These are phyloP conservation scores for Ophiostoma himal-ulmi DNA, from an alignment of 2,329 filamentous ascomycete species.

Conservation along the genomic window DNA sequence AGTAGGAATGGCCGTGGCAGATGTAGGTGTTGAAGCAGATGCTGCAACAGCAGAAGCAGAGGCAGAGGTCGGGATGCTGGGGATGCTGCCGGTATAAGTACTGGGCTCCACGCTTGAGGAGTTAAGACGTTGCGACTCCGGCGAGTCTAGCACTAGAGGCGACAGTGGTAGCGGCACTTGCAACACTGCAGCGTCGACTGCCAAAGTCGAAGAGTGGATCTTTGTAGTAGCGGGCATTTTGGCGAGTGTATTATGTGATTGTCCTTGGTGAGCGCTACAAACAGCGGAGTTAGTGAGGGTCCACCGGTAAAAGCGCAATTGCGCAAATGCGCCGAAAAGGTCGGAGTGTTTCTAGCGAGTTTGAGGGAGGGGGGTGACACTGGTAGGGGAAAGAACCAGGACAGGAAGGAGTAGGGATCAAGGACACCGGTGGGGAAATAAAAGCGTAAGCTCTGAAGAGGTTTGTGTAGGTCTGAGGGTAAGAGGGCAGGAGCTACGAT, in stretches of 20 bases:
- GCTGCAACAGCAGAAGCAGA: neutral
- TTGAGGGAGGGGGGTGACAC: conserved; percentile 3
- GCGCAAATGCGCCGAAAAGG: neutral
- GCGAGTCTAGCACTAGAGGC: neutral
- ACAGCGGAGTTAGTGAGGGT: neutral
- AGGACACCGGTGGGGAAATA: conserved; percentile 12
- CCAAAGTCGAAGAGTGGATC: conserved; percentile 21
- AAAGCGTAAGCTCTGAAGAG: neutral
- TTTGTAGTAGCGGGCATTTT: conserved; percentile 37
- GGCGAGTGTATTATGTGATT: neutral
- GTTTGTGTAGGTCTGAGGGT: neutral
- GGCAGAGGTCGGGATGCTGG: neutral
- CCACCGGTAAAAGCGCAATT: neutral
- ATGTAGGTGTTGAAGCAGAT: neutral
- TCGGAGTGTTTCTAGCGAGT: conserved; percentile 13
- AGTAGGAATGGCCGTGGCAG: neutral
- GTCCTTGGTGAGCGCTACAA: neutral
- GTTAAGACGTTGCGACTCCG: conserved; percentile 5
- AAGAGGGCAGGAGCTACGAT: neutral
- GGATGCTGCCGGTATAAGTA: neutral
- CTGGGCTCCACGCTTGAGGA: conserved; percentile 1
- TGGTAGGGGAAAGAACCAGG: neutral
- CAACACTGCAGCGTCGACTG: conserved; percentile 46
- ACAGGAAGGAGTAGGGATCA: neutral
- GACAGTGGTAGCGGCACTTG: conserved; percentile 24